Evolutionary conservation across 1,284 basidiomycete species (phyloP).

Genomic region (Irpex sp.): DNA sequence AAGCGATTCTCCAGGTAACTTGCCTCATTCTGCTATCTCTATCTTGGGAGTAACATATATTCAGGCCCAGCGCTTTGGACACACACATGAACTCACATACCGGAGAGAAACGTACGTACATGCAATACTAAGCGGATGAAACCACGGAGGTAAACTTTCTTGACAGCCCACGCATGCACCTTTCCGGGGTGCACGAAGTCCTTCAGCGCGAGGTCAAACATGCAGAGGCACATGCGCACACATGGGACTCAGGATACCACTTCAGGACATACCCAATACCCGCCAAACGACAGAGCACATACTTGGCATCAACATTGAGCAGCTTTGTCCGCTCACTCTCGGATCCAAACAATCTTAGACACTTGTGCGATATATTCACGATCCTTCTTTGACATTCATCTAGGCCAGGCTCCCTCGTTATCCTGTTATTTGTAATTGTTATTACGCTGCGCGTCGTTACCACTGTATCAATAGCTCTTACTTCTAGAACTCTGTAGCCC

Average conservation of each 20-base stretch:
- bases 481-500: not conserved
- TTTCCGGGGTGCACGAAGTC: conserved; percentile 4
- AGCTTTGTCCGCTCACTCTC: not conserved
- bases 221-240: conserved; percentile 6
- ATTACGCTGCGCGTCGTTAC: not conserved
- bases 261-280: not conserved
- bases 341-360: not conserved
- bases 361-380: no score
- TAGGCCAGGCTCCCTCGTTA: not conserved
- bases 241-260: not conserved
- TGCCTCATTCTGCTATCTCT: not conserved
- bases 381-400: not conserved
- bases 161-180: conserved; percentile 2
- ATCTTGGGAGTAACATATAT: not conserved
- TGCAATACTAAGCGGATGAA: not conserved
- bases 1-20: conserved; percentile 8
- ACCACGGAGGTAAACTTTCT: not conserved
- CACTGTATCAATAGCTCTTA: not conserved
- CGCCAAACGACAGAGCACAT: not conserved
- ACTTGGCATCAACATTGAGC: not conserved
- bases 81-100: conserved; percentile 12
- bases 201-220: conserved; percentile 13
- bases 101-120: conserved; percentile 4
- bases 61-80: conserved; percentile 8
- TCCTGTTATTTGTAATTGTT: not conserved